Conservation (phyloP, 75 land plant genomes). For the Selaginella tamariscina region DNA sequence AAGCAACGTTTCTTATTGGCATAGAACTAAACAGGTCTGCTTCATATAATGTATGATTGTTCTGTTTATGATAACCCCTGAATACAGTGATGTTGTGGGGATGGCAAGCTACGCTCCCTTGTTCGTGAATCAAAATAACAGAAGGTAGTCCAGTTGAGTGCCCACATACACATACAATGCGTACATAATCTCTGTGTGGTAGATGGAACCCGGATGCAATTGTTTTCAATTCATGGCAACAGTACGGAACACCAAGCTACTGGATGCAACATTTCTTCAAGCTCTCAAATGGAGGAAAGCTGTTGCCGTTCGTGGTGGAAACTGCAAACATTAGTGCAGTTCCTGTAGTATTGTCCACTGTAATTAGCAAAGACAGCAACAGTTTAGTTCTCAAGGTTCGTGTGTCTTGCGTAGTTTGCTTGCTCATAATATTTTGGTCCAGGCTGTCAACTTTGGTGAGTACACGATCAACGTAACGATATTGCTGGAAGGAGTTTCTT, state of each 20-base stretch:
- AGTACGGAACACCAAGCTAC: slow-evolving; percentile 90
- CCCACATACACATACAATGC: too few species aligned
- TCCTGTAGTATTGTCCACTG: slow-evolving; percentile 47
- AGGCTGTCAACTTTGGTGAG: slow-evolving; percentile 17
- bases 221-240: slow-evolving; percentile 73
- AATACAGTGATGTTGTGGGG: slow-evolving; percentile 62
- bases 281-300: slow-evolving; percentile 60
- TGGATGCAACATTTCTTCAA: slow-evolving; percentile 67
- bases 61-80: background rate
- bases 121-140: slow-evolving; percentile 66
- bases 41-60: background rate
- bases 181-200: too few species aligned
- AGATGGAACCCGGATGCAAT: slow-evolving; percentile 97
- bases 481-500: slow-evolving; percentile 2
- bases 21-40: slow-evolving; percentile 69
- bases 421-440: background rate
- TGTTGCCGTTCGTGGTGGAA: slow-evolving; percentile 34
- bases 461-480: background rate
- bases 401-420: slow-evolving; percentile 4
- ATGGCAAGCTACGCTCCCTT: slow-evolving; percentile 99
- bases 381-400: background rate
- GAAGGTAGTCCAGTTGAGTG: too few species aligned
- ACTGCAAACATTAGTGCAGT: slow-evolving; percentile 13
- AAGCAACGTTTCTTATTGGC: slow-evolving; percentile 79
- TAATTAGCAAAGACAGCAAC: slow-evolving; percentile 26